These are phyloP conservation scores for Arthrobotrys conoides DNA, from an alignment of 2,329 filamentous ascomycete species.

Conservation along the genomic window DNA sequence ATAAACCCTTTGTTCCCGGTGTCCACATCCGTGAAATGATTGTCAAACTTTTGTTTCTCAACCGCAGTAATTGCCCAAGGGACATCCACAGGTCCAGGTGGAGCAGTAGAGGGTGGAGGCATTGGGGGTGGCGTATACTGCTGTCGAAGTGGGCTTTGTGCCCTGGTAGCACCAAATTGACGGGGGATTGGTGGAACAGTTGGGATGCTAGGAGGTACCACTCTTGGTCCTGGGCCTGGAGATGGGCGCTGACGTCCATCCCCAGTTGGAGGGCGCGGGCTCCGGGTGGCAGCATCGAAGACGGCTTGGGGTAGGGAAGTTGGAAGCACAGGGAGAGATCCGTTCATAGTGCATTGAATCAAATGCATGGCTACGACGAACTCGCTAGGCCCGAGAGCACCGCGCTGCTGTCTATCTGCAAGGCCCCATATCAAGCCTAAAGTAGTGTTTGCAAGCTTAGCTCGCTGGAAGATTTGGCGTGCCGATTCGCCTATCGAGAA, in stretches of 20 bases:
- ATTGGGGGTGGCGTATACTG: constrained; percentile 69
- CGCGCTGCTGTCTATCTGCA: constrained; percentile 92
- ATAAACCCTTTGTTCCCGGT: constrained; percentile 85
- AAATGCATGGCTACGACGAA: constrained; percentile 99
- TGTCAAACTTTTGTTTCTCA: constrained; percentile 90
- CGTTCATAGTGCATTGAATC: constrained; percentile 89
- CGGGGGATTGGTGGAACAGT: constrained; percentile 80
- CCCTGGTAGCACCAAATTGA: constrained; percentile 77
- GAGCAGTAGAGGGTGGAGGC: constrained; percentile 68
- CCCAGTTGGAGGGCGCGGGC: constrained; percentile 68
- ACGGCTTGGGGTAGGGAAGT: constrained; percentile 84
- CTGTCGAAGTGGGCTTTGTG: constrained; percentile 75
- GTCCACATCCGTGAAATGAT: constrained; percentile 86
- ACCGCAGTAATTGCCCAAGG: constrained; percentile 87
- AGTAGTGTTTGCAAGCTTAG: constrained; percentile 87
- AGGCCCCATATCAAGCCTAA: constrained; percentile 97
- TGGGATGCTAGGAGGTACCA: constrained; percentile 67
- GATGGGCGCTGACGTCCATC: constrained; percentile 66
- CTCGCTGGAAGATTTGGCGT: constrained; percentile 95
- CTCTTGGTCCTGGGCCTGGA: constrained; percentile 71
- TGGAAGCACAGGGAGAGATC: constrained; percentile 83
- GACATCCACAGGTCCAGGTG: constrained; percentile 68
- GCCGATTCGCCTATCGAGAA: constrained; percentile 78
- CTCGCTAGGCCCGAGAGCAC: constrained; percentile 86
- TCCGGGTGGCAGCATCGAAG: constrained; percentile 90